phyloP scores from a whole-genome alignment of 352 stramenopile species.

The Pythium oligandrum region DNA sequence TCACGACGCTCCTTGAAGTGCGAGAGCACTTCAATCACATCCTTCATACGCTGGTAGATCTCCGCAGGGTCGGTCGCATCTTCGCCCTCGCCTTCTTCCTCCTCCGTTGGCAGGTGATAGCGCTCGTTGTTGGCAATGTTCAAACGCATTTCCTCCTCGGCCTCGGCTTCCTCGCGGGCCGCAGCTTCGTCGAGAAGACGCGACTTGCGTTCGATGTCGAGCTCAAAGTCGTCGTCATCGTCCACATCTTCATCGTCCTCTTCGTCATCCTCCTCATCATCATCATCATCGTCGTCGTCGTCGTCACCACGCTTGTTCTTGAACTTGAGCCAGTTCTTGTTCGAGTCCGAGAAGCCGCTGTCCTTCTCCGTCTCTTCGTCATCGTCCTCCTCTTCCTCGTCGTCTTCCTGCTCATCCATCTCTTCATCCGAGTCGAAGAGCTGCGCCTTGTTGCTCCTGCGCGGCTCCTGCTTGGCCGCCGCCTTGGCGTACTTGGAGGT shows the following conservation, averaged over 20 bases:
- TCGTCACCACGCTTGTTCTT: conserved; percentile 49
- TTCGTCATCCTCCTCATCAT: conserved; percentile 43
- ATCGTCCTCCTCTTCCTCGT: conserved; percentile 38
- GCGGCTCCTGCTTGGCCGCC: conserved; percentile 64
- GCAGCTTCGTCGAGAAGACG: conserved; percentile 76
- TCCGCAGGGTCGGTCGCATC: conserved; percentile 71
- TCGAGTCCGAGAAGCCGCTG: conserved; percentile 72
- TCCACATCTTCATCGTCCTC: conserved; percentile 25
- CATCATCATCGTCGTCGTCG: conserved; percentile 39
- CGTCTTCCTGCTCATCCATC: conserved; percentile 32
- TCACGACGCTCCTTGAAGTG: conserved; percentile 95
- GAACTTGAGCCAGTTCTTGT: conserved; percentile 83
- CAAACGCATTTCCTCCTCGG: conserved; percentile 82
- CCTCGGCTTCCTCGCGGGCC: conserved; percentile 59
- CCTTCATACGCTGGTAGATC: conserved; percentile 93
- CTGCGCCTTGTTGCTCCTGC: conserved; percentile 43
- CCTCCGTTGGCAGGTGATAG: conserved; percentile 76
- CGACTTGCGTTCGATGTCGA: conserved; percentile 86
- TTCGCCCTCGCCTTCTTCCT: conserved; percentile 51
- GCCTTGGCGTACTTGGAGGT: conserved; percentile 76
- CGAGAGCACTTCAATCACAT: conserved; percentile 90
- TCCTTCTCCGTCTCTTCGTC: conserved; percentile 32
- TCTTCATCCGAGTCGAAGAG: conserved; percentile 60
- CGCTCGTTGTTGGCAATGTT: conserved; percentile 83
- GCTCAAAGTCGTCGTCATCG: conserved; percentile 61